Evolutionary conservation across 2,329 filamentous ascomycete species (phyloP), one percentile per base, ranked within the genome.

Genomic region (Stachybotrys chartarum): DNA sequence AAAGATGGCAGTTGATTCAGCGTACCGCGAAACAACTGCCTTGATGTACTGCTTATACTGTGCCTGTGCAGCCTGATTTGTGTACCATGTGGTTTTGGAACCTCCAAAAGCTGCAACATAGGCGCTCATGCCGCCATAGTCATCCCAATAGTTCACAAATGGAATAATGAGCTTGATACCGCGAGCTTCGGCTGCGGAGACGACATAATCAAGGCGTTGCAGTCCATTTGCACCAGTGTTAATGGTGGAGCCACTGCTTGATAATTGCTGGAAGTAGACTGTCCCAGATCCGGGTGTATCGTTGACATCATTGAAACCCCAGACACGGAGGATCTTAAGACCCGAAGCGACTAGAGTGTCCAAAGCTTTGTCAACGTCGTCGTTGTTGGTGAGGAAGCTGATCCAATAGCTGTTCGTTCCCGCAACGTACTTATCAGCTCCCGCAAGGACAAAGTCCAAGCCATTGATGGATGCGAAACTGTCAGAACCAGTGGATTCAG

Each of bases 131-230:
- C 85, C 85, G 17, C 84, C 85, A 42, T 85, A 86, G 62, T 87
- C 85, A 44, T 72, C 72, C 83, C 84, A 88, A 68, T 87, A 84
- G 68, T 88, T 88, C 48, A 87, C 81, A 42, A 86, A 82, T 59
- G 81, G 79, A 64, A 85, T 78, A 58, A 87, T 83, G 11, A 87
- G 70, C 67, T 85, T 85, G 60, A 87, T 75, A 3, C 79, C 80
- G 53, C 80, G 74, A 46, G 73, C 71, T 66, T 85, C 83, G 1
- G 84, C 84, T 0, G 78, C 73, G 24, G 76, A 65, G 51, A 88
- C 83, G 1, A 87, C 82, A 48, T 81, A 81, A 61, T 88, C 85
- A 7, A 88, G 76, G 16, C 60, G 58, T 66, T 84, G 76, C 2
- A 88, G 76, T 1, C 85, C 84, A 61, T 85, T 72, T 10, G 75